Conservation (phyloP, 176 grass and related monocot genomes). For the Chrysopogon serrulatus region DNA sequence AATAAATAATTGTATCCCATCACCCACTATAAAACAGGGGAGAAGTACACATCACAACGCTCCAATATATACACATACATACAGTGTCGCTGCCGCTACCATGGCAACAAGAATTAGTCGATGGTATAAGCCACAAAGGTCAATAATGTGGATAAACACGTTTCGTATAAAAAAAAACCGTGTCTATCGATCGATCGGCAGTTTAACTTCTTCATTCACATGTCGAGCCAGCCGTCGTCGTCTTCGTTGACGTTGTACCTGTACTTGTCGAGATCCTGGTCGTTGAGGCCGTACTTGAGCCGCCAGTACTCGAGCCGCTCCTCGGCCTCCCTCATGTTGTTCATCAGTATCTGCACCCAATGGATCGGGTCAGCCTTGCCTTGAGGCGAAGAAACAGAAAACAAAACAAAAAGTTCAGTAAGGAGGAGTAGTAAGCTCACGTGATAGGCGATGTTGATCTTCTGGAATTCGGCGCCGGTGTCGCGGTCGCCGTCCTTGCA, state of each 20-base stretch:
- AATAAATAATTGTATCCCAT: not conserved
- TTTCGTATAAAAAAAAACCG: not conserved
- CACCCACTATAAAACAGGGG: constrained; percentile 7
- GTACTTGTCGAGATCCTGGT: constrained; percentile 35
- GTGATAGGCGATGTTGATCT: constrained; percentile 43
- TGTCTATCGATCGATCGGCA: not conserved
- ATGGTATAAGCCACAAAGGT: not conserved
- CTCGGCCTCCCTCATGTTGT: constrained; percentile 33
- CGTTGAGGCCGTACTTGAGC: constrained; percentile 21
- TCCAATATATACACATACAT: not conserved
- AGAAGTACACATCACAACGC: not conserved
- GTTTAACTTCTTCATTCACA: not conserved
- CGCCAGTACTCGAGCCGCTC: constrained; percentile 46
- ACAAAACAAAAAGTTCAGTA: not conserved
- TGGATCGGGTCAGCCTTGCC: not conserved
- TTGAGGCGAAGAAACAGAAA: not conserved
- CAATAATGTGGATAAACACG: not conserved
- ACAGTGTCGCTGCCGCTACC: not conserved
- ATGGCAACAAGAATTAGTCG: not conserved
- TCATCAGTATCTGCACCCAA: constrained; percentile 26
- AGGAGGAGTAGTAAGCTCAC: not conserved
- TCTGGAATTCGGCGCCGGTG: constrained; percentile 8
- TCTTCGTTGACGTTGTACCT: constrained; percentile 4
- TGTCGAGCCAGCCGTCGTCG: constrained; percentile 33
- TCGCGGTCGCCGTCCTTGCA: not conserved